Evolutionary conservation across 345 rosid genomes (phyloP), one percentile per base, ranked within the genome.

Genomic region (Lumnitzera racemosa): DNA sequence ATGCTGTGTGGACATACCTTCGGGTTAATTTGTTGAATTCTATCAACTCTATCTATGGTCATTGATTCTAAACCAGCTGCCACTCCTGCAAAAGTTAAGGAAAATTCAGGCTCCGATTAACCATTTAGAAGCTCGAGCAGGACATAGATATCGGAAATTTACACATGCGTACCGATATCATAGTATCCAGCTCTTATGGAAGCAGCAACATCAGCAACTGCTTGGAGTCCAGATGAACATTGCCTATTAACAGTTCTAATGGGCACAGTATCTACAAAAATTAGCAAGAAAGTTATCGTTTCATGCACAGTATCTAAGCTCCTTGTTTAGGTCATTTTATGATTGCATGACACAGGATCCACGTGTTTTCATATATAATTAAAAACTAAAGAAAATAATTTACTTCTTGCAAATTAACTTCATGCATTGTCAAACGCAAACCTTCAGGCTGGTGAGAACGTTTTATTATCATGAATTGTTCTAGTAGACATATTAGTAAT

Each of bases 41-140:
- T 57, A 12, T 70, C 7, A 49, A 69, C 65, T 24, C 17, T 48
- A 68, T 94, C 85, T 53, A 46, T 51, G 17, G 88, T 74, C 99
- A 94, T 94, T n/a, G 77, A 80, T 73, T 94, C 99, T 72, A 94
- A 71, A 41, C 97, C 97, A 62, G 99, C 96, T 15, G 69, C 99
- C 67, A 94, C 90, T 62, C 96, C 96, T 92, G 58, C 31, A 52
- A 11, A 47, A 61, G 65, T 67, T 23, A 59, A 70, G 31, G 52
- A 47, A 64, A 25, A 25, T 64, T 14, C 43, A 61, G 24, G 65
- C 55, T 56, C 57, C 24, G 48, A 53, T 29, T 17, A 61, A 25
- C 55, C 48, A 36, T 31, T 15, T 20, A 47, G 13, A 43, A 58
- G 56, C 7, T 29, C 15, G 31, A 54, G 1, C 43, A 36, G 10